phyloP scores from a whole-genome alignment of 2,329 filamentous ascomycete genomes.

The Talaromyces funiculosus region DNA sequence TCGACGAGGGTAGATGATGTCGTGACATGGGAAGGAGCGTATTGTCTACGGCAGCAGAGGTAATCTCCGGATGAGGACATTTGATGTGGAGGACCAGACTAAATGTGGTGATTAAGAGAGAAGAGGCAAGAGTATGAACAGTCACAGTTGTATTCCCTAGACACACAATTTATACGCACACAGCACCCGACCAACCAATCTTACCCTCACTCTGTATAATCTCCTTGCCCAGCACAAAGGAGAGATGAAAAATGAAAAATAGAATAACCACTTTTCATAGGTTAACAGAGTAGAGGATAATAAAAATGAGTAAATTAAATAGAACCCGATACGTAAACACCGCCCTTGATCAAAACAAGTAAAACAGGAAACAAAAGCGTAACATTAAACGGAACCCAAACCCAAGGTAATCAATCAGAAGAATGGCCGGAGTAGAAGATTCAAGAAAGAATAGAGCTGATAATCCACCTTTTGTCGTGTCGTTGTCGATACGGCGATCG shows the following conservation, averaged over 20 bases:
- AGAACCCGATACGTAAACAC: constrained; percentile 8
- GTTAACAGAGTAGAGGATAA: neutral
- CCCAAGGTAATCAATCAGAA: constrained; percentile 5
- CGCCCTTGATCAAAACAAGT: constrained; percentile 13
- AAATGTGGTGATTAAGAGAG: too few species aligned
- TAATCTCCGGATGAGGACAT: too few species aligned
- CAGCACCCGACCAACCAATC: neutral
- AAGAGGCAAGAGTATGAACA: neutral
- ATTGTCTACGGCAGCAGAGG: too few species aligned
- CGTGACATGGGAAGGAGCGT: too few species aligned
- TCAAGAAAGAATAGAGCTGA: neutral
- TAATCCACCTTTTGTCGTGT: neutral
- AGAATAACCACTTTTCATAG: neutral
- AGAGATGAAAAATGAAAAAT: neutral
- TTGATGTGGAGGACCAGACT: too few species aligned
- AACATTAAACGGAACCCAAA: constrained; percentile 13
- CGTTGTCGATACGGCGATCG: too few species aligned
- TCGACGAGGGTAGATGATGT: too few species aligned
- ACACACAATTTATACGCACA: constrained; percentile 3
- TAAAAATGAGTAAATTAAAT: neutral
- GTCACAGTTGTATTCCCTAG: neutral
- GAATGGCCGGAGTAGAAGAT: neutral
- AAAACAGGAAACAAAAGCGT: constrained; percentile 20
- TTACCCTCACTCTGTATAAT: neutral
- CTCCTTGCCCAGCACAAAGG: neutral